Percentiles rank a stretch among this genome's conserved stretches.
Conservation (phyloP, 2,329 filamentous ascomycete genomes). For the Paraphaeosphaeria minitans region DNA sequence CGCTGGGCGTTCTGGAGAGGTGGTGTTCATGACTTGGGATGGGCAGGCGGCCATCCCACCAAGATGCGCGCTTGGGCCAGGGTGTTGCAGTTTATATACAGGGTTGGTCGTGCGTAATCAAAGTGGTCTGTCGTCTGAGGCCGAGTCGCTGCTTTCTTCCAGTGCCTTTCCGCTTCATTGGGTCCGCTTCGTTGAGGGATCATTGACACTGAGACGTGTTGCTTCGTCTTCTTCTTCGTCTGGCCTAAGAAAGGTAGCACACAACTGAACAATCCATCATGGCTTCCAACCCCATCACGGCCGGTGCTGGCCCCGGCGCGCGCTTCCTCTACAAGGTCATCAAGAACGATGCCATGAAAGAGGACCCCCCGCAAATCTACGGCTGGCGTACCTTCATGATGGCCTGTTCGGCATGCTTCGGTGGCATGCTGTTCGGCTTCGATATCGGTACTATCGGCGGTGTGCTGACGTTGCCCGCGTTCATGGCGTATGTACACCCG, state of each 20-base stretch:
- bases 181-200: constrained; percentile 5
- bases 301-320: constrained; percentile 28
- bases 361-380: constrained; percentile 70
- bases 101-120: not conserved
- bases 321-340: constrained; percentile 61
- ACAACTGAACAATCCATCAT: not conserved
- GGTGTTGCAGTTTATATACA: constrained; percentile 6
- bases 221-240: not conserved
- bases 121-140: not conserved
- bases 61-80: constrained; percentile 5
- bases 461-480: constrained; percentile 65
- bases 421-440: constrained; percentile 70
- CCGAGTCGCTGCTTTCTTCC: constrained; percentile 2
- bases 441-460: constrained; percentile 72
- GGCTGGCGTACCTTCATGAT: constrained; percentile 71
- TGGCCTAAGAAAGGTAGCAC: not conserved
- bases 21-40: not conserved
- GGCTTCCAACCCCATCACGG: not conserved
- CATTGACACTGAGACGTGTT: not conserved
- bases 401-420: constrained; percentile 70
- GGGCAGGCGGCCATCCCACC: not conserved
- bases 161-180: not conserved
- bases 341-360: constrained; percentile 73
- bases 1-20: constrained; percentile 1
- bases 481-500: constrained; percentile 54